These are phyloP conservation scores for Mortierella alpina DNA, from an alignment of 192 early-diverging fungal genomes.

Conservation along the genomic window DNA sequence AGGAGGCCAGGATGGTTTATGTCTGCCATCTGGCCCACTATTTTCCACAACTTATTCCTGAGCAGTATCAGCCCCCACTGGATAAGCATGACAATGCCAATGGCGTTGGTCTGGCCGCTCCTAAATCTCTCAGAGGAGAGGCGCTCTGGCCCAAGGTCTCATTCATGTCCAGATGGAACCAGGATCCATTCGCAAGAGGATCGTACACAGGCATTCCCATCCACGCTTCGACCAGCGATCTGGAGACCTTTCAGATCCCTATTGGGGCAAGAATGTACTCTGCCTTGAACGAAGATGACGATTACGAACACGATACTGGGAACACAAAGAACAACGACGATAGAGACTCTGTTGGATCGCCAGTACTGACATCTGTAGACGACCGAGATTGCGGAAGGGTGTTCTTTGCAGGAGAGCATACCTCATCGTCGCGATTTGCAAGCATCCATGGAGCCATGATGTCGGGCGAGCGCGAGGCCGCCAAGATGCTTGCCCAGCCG, in stretches of 20 bases:
- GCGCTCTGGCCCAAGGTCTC: slow-evolving; percentile 30
- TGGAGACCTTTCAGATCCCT: slow-evolving; percentile 46
- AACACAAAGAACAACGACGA: background rate
- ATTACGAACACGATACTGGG: background rate
- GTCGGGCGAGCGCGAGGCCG: slow-evolving; percentile 48
- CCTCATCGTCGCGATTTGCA: slow-evolving; percentile 46
- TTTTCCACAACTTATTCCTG: slow-evolving; percentile 4
- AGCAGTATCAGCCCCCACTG: background rate
- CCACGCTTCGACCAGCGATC: slow-evolving; percentile 32
- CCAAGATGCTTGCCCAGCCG: slow-evolving; percentile 14
- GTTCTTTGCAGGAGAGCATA: slow-evolving; percentile 62
- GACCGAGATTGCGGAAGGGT: slow-evolving; percentile 33
- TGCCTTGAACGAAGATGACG: slow-evolving; percentile 1
- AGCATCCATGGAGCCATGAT: slow-evolving; percentile 61
- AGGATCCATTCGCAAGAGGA: slow-evolving; percentile 56
- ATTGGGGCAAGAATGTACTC: slow-evolving; percentile 21
- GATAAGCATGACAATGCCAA: background rate
- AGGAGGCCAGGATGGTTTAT: slow-evolving; percentile 30
- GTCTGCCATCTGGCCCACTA: slow-evolving; percentile 47
- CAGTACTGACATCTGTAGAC: slow-evolving; percentile 10
- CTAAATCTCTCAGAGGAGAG: background rate
- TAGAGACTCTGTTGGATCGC: background rate
- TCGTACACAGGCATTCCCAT: slow-evolving; percentile 58
- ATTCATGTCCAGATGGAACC: slow-evolving; percentile 53
- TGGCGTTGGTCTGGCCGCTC: too few species aligned